A percentile compares a stretch with the other conserved stretches of the same genome.
phyloP scores from a whole-genome alignment of 306 rosid genomes.

The Cucurbita pepo region DNA sequence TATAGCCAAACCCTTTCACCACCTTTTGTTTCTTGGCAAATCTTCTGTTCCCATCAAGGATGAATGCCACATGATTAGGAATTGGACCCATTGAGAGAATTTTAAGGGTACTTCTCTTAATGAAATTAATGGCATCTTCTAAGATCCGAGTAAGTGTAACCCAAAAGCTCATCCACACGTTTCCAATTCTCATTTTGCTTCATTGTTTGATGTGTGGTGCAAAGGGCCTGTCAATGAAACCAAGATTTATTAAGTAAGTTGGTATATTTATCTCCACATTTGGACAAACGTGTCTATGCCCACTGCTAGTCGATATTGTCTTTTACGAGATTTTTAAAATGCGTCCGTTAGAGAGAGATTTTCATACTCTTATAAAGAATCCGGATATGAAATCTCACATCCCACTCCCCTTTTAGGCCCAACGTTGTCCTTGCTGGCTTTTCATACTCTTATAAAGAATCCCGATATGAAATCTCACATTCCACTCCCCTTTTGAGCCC shows the following conservation, averaged over 20 bases:
- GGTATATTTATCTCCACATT: too few relatives aligned
- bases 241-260: background rate
- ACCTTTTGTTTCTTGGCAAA: constrained; percentile 38
- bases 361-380: too few relatives aligned
- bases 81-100: constrained; percentile 47
- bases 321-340: too few relatives aligned
- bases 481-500: too few relatives aligned
- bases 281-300: too few relatives aligned
- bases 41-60: constrained; percentile 91
- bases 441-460: too few relatives aligned
- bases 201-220: background rate
- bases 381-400: too few relatives aligned
- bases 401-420: too few relatives aligned
- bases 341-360: too few relatives aligned
- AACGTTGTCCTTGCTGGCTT: too few relatives aligned
- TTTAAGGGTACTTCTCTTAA: constrained; percentile 39
- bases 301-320: too few relatives aligned
- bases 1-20: constrained; percentile 43
- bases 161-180: background rate
- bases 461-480: too few relatives aligned
- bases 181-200: background rate
- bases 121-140: constrained; percentile 7
- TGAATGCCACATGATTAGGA: constrained; percentile 68
- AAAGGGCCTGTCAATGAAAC: background rate
- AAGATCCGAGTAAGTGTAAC: background rate